Conservation (phyloP, 805 yeast species). For the Candida oleophila region DNA sequence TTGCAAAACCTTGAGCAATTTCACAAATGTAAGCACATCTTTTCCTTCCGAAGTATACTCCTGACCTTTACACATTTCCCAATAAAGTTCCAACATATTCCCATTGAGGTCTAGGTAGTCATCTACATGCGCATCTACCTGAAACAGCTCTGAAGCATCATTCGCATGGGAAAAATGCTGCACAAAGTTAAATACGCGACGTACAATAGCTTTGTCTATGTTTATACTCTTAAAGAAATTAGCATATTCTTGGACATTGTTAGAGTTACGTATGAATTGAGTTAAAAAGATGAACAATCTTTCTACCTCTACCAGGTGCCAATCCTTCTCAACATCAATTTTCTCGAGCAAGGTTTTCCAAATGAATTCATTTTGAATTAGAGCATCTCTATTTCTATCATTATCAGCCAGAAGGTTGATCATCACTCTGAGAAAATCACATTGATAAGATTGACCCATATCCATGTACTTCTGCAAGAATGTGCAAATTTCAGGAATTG, state of each 20-base stretch:
- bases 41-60: not conserved
- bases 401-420: slow-evolving; percentile 38
- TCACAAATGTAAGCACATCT: not conserved
- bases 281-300: slow-evolving; percentile 23
- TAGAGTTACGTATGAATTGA: slow-evolving; percentile 32
- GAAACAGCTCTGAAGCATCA: not conserved
- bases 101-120: not conserved
- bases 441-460: not conserved
- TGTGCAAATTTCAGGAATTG: not conserved
- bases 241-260: slow-evolving; percentile 14
- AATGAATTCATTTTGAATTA: slow-evolving; percentile 9
- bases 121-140: not conserved
- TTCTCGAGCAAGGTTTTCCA: slow-evolving; percentile 15
- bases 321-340: slow-evolving; percentile 6
- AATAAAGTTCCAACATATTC: slow-evolving; percentile 8
- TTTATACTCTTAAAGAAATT: slow-evolving; percentile 11
- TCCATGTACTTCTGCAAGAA: not conserved
- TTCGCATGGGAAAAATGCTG: not conserved
- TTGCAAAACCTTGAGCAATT: not conserved
- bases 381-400: slow-evolving; percentile 10
- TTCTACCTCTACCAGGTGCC: not conserved
- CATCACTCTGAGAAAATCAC: slow-evolving; percentile 26
- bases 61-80: slow-evolving; percentile 10
- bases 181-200: not conserved
- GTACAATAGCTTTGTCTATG: slow-evolving; percentile 1